A percentile compares a stretch with the other conserved stretches of the same genome.
Conservation (phyloP, 1,284 basidiomycete genomes). For the Cerrena zonata region DNA sequence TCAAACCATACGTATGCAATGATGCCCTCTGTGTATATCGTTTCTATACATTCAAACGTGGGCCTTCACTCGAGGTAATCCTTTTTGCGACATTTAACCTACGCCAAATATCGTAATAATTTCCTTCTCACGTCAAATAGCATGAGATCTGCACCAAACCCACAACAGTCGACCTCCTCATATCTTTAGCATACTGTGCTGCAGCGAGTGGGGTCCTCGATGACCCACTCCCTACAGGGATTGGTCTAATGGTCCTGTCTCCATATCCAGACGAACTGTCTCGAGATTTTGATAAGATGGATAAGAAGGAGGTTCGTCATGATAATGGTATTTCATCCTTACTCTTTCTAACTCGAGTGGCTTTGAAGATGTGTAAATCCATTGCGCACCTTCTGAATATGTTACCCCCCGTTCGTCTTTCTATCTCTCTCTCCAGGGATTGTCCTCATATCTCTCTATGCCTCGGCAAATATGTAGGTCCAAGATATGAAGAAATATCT, state of each 20-base stretch:
- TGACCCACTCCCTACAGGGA: slow-evolving; percentile 53
- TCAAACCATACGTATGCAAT: slow-evolving; percentile 64
- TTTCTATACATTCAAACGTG: slow-evolving; percentile 55
- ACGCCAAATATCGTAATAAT: not conserved
- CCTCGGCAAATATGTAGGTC: too few relatives aligned
- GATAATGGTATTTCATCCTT: not conserved
- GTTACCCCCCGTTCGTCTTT: slow-evolving; percentile 46
- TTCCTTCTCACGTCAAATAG: slow-evolving; percentile 32
- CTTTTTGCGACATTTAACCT: not conserved
- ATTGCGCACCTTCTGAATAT: slow-evolving; percentile 40
- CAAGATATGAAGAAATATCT: slow-evolving; percentile 52
- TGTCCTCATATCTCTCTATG: too few relatives aligned
- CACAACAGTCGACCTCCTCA: slow-evolving; percentile 51
- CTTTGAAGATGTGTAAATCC: slow-evolving; percentile 37
- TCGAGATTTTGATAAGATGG: slow-evolving; percentile 46
- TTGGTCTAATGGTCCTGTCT: slow-evolving; percentile 47
- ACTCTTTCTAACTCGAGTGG: not conserved
- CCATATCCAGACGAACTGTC: slow-evolving; percentile 11
- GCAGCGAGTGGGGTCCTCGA: slow-evolving; percentile 45
- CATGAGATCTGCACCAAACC: slow-evolving; percentile 60
- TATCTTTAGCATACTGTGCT: slow-evolving; percentile 53
- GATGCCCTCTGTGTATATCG: slow-evolving; percentile 57
- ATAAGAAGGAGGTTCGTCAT: slow-evolving; percentile 28
- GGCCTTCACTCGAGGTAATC: slow-evolving; percentile 60
- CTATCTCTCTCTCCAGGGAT: slow-evolving; percentile 1